Evolutionary conservation across 352 stramenopile species (phyloP).

Genomic region (Globisporangium carolinianum): DNA sequence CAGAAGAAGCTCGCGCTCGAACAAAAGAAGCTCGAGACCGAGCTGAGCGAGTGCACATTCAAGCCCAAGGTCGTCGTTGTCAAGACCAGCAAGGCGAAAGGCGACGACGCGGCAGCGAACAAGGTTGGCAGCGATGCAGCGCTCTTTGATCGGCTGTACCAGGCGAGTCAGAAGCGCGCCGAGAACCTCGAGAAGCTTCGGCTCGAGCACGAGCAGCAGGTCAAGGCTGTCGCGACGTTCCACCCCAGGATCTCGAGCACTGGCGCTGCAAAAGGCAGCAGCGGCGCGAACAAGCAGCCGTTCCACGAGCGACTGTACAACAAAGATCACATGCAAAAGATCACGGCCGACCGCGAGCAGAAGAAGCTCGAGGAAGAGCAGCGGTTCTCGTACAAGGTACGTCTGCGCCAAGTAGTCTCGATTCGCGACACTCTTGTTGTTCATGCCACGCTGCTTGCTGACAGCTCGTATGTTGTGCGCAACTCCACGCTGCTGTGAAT

Average conservation of each 20-base stretch:
- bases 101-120: slow-evolving; percentile 12
- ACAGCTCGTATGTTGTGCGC: too few species aligned
- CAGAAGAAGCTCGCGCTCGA: slow-evolving; percentile 61
- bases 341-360: slow-evolving; percentile 59
- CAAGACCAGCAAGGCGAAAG: slow-evolving; percentile 30
- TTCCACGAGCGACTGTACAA: slow-evolving; percentile 75
- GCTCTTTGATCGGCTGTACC: slow-evolving; percentile 70
- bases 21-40: slow-evolving; percentile 62
- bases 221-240: slow-evolving; percentile 51
- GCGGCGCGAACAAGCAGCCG: slow-evolving; percentile 29
- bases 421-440: too few species aligned
- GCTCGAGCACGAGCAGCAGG: slow-evolving; percentile 57
- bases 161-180: slow-evolving; percentile 43
- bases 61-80: slow-evolving; percentile 50
- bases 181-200: slow-evolving; percentile 62
- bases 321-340: slow-evolving; percentile 68
- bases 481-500: slow-evolving; percentile 3
- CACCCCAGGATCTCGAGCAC: slow-evolving; percentile 45
- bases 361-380: slow-evolving; percentile 68
- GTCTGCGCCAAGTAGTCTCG: background rate
- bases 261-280: slow-evolving; percentile 4
- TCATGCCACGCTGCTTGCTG: too few species aligned
- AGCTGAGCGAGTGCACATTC: slow-evolving; percentile 61
- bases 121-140: slow-evolving; percentile 11
- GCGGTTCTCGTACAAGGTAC: slow-evolving; percentile 72